phyloP scores from a whole-genome alignment of 2,329 filamentous ascomycete species.

The Sphaerulina musiva region DNA sequence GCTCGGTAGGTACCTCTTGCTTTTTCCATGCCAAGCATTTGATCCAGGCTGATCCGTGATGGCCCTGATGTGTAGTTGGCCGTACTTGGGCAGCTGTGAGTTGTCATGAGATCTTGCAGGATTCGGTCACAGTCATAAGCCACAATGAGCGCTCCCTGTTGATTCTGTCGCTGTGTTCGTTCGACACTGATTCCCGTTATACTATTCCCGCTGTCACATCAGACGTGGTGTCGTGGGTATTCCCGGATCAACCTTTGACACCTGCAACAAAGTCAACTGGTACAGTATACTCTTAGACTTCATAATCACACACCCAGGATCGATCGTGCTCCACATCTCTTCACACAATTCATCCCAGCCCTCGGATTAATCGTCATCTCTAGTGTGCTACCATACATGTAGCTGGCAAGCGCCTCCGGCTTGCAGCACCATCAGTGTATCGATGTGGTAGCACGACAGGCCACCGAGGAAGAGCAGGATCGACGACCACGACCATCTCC shows the following conservation, averaged over 20 bases:
- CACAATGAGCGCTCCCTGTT: neutral
- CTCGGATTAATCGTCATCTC: neutral
- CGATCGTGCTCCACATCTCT: neutral
- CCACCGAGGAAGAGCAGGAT: neutral
- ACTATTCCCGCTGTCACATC: neutral
- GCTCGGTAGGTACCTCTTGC: neutral
- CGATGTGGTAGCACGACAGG: neutral
- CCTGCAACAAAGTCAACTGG: neutral
- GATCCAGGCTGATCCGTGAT: neutral
- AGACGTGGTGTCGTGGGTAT: neutral
- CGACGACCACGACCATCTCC: conserved; percentile 1
- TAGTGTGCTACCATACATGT: neutral
- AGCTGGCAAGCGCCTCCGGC: neutral
- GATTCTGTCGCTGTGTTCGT: neutral
- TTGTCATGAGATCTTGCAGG: neutral
- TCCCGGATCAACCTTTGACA: neutral
- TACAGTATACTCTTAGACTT: neutral
- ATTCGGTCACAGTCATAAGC: neutral
- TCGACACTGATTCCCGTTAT: neutral
- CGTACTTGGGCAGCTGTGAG: neutral
- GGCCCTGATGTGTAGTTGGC: neutral
- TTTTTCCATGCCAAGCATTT: neutral
- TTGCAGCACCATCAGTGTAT: neutral
- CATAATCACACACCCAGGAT: neutral
- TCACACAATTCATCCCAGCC: neutral